Evolutionary conservation across 2,329 filamentous ascomycete genomes (phyloP).

Genomic region (Xylariaceae sp.): DNA sequence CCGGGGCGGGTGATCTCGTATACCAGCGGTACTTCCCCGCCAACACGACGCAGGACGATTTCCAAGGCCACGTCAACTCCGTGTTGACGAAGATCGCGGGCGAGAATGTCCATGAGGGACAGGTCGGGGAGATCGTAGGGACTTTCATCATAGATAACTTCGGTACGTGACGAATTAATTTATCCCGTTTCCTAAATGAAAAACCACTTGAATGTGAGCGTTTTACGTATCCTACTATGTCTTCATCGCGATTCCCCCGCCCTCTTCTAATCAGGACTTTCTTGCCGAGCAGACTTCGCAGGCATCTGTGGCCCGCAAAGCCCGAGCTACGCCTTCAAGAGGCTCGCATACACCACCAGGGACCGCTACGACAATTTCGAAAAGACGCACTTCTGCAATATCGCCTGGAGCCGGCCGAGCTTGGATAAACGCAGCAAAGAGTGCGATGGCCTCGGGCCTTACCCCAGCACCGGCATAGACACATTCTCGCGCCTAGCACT

Average conservation of each 20-base stretch:
- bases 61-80: slow-evolving; percentile 1
- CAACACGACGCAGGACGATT: not conserved
- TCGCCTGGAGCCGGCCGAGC: slow-evolving; percentile 1
- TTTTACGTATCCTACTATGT: too few species aligned
- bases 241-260: too few species aligned
- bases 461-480: not conserved
- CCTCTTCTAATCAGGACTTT: too few species aligned
- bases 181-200: not conserved
- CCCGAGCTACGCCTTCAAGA: not conserved
- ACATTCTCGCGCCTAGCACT: slow-evolving; percentile 3
- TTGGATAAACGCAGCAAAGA: not conserved
- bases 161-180: not conserved
- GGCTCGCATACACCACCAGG: not conserved
- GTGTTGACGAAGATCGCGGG: not conserved
- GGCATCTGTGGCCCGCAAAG: not conserved
- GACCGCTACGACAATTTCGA: not conserved
- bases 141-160: slow-evolving; percentile 4
- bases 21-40: slow-evolving; percentile 2
- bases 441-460: not conserved
- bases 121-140: not conserved
- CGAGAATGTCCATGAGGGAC: not conserved
- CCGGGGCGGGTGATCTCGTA: not conserved
- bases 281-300: not conserved
- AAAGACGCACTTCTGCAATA: slow-evolving; percentile 7
- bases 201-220: not conserved